Percentiles rank a stretch among this genome's conserved stretches.
These are phyloP conservation scores for Schwanniomyces polymorphus DNA, from an alignment of 805 yeast species.

Conservation along the genomic window DNA sequence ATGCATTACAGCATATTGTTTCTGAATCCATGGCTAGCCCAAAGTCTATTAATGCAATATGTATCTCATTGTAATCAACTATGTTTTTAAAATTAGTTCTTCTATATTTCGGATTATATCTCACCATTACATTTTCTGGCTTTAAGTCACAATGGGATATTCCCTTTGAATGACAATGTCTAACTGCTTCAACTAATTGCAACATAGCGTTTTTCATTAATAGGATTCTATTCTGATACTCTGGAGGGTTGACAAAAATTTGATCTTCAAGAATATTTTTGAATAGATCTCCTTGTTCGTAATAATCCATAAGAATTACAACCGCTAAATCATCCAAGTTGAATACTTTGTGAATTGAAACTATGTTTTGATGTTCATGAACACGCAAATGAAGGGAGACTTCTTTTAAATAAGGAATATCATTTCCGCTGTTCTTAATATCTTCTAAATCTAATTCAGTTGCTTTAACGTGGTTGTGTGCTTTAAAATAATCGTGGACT, in stretches of 20 bases:
- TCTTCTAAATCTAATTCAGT: conserved; percentile 20
- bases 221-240: conserved; percentile 50
- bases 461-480: conserved; percentile 14
- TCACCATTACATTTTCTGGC: conserved; percentile 42
- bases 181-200: conserved; percentile 38
- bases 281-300: conserved; percentile 82
- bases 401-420: conserved; percentile 54
- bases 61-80: conserved; percentile 48
- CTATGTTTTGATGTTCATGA: conserved; percentile 76
- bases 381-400: conserved; percentile 72
- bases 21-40: conserved; percentile 75
- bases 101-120: conserved; percentile 24
- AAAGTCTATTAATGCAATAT: conserved; percentile 76
- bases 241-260: conserved; percentile 55
- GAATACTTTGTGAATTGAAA: conserved; percentile 71
- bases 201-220: conserved; percentile 44
- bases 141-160: conserved; percentile 45
- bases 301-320: conserved; percentile 84
- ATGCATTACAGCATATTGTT: conserved; percentile 63
- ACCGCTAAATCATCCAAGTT: conserved; percentile 53
- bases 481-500: conserved; percentile 17
- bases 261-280: conserved; percentile 77
- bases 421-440: conserved; percentile 23
- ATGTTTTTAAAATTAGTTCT: conserved; percentile 15
- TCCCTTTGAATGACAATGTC: conserved; percentile 28